Percentiles rank a stretch among this genome's conserved stretches.
These are phyloP conservation scores for Metschnikowia borealis DNA, from an alignment of 805 yeast genomes.

Conservation along the genomic window DNA sequence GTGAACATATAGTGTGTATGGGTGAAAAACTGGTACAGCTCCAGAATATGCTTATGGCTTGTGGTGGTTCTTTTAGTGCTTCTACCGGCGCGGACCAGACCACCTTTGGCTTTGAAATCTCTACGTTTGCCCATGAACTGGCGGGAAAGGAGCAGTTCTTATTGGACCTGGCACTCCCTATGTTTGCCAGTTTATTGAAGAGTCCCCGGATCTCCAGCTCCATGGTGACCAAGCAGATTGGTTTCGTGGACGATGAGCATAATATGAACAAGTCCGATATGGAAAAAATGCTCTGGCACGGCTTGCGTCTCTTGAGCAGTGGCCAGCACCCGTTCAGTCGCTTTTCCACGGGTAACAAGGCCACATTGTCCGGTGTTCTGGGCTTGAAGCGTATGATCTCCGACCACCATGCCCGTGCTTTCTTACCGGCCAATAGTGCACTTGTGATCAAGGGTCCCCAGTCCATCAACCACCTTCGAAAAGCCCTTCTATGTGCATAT, in stretches of 20 bases:
- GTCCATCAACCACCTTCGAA: slow-evolving; percentile 54
- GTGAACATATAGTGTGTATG: slow-evolving; percentile 68
- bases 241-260: slow-evolving; percentile 67
- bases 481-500: slow-evolving; percentile 39
- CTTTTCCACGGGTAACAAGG: slow-evolving; percentile 61
- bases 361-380: slow-evolving; percentile 28
- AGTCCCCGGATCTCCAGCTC: slow-evolving; percentile 46
- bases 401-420: slow-evolving; percentile 41
- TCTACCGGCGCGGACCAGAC: slow-evolving; percentile 67
- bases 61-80: slow-evolving; percentile 64
- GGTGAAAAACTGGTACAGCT: slow-evolving; percentile 26
- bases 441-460: slow-evolving; percentile 65
- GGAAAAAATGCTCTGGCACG: slow-evolving; percentile 55
- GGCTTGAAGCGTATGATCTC: slow-evolving; percentile 29
- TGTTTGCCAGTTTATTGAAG: slow-evolving; percentile 50
- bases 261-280: slow-evolving; percentile 42
- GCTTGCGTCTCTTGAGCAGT: slow-evolving; percentile 48
- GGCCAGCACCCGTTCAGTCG: slow-evolving; percentile 50
- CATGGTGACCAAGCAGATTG: slow-evolving; percentile 47
- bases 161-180: slow-evolving; percentile 43
- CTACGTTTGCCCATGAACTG: slow-evolving; percentile 32
- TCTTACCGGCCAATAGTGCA: slow-evolving; percentile 47
- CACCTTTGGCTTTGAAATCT: slow-evolving; percentile 59
- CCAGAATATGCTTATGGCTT: slow-evolving; percentile 48
- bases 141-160: slow-evolving; percentile 26